These are phyloP conservation scores for Silene noctiflora DNA, from an alignment of 179 eudicot genomes.

Conservation along the genomic window DNA sequence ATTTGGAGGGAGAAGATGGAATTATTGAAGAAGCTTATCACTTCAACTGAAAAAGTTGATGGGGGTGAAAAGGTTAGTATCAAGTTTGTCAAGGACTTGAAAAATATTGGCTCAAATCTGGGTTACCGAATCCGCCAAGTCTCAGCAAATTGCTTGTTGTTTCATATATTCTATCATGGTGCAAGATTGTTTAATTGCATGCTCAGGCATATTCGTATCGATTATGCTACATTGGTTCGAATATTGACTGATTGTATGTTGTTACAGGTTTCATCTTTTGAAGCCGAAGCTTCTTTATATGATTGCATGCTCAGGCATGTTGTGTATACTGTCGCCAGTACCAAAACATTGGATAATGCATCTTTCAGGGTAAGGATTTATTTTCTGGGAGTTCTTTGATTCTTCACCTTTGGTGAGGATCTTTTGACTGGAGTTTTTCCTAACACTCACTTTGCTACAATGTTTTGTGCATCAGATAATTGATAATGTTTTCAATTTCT, in stretches of 20 bases:
- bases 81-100: slow-evolving; percentile 5
- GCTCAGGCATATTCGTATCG: too few species aligned
- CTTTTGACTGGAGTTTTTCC: neutral
- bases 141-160: too few species aligned
- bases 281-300: slow-evolving; percentile 47
- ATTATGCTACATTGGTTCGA: neutral
- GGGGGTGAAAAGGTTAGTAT: slow-evolving; percentile 48
- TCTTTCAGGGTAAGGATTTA: slow-evolving; percentile 51
- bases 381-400: neutral
- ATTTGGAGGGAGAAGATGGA: slow-evolving; percentile 40
- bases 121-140: too few species aligned
- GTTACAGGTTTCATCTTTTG: slow-evolving; percentile 49
- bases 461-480: slow-evolving; percentile 44
- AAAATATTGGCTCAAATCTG: neutral
- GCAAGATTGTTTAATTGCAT: too few species aligned
- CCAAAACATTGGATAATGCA: slow-evolving; percentile 49
- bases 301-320: slow-evolving; percentile 59
- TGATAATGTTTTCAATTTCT: slow-evolving; percentile 59
- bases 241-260: slow-evolving; percentile 9
- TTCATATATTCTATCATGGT: too few species aligned
- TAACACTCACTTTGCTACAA: slow-evolving; percentile 18
- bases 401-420: neutral
- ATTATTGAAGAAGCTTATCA: slow-evolving; percentile 53
- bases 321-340: slow-evolving; percentile 49
- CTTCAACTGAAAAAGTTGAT: slow-evolving; percentile 28